Evolutionary conservation across 2,329 filamentous ascomycete species (phyloP), one percentile per base, ranked within the genome.

Genomic region (Hypoxylon sp.): DNA sequence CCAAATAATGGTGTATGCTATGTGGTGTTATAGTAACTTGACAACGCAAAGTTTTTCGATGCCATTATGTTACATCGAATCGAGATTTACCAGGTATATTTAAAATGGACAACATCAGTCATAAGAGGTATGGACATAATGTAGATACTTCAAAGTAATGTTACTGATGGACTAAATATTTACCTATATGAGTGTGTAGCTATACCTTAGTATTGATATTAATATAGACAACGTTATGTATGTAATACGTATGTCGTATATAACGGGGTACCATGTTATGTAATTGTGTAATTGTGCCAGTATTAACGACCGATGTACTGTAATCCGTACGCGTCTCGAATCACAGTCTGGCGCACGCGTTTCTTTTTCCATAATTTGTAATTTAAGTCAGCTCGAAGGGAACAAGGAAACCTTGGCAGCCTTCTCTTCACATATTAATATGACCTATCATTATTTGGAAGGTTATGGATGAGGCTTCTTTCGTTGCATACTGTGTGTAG

Each of bases 321-420:
- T 6, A 35, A 3, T 55, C 22, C 11, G 22, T 46, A 54, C 40
- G 58, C 40, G 58, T 48, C 30, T 54, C 13, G n/a, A 37, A 53
- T 33, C 14, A 8, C 2, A 37, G 20, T 37, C 46, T 3, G 2
- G n/a, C 11, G 44, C 10, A 50, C 61, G 53, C 61, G 53, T 58
- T 64, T 49, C 44, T 44, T 64, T 63, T 64, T 64, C 30, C 13
- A 42, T 50, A 40, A 33, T 27, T 10, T 10, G 33, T 13, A 59
- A 50, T 40, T 59, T 37, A 40, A 40, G 31, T 55, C 44, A 30
- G 33, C 30, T 35, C 13, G 11, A 22, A 20, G 17, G 40, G 40
- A 37, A 5, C 33, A 10, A 37, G 33, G 25, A 30, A 17, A 49
- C 30, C 55, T 20, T 58, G 8, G 37, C 10, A 49, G n/a, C 33